Percentiles rank a stretch among this genome's conserved stretches.
Evolutionary conservation across 495 filamentous ascomycete genomes (phyloP).

Genomic region (Xylona heveae): DNA sequence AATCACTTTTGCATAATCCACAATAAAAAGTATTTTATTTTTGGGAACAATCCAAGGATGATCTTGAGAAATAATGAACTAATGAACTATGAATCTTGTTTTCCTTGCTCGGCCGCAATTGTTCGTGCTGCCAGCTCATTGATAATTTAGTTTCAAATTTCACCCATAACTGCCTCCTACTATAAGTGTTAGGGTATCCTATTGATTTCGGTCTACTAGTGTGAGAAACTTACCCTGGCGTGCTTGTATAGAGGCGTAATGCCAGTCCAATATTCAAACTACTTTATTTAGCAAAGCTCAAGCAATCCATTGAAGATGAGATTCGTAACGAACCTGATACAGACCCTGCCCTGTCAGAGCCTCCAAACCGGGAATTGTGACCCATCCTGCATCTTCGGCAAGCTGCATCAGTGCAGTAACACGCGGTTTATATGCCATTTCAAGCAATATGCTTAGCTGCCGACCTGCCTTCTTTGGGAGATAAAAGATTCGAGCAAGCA

Average conservation of each 20-base stretch:
- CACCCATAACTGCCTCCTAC: too few relatives aligned
- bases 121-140: too few relatives aligned
- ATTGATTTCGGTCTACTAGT: too few relatives aligned
- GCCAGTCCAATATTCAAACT: slow-evolving; percentile 64
- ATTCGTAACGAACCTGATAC: slow-evolving; percentile 32
- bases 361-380: slow-evolving; percentile 68
- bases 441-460: slow-evolving; percentile 28
- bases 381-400: slow-evolving; percentile 68
- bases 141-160: too few relatives aligned
- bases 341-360: slow-evolving; percentile 78
- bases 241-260: slow-evolving; percentile 47
- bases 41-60: too few relatives aligned
- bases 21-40: too few relatives aligned
- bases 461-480: slow-evolving; percentile 10
- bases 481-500: slow-evolving; percentile 41
- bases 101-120: too few relatives aligned
- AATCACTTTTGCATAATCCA: too few relatives aligned
- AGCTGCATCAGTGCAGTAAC: slow-evolving; percentile 72
- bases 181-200: too few relatives aligned
- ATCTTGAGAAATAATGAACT: too few relatives aligned
- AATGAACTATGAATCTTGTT: too few relatives aligned
- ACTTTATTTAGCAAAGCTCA: background rate
- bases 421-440: slow-evolving; percentile 91
- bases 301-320: background rate
- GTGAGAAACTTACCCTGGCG: slow-evolving; percentile 34